Conservation (phyloP, 1,284 basidiomycete genomes). For the Xerocomus amazonicus region DNA sequence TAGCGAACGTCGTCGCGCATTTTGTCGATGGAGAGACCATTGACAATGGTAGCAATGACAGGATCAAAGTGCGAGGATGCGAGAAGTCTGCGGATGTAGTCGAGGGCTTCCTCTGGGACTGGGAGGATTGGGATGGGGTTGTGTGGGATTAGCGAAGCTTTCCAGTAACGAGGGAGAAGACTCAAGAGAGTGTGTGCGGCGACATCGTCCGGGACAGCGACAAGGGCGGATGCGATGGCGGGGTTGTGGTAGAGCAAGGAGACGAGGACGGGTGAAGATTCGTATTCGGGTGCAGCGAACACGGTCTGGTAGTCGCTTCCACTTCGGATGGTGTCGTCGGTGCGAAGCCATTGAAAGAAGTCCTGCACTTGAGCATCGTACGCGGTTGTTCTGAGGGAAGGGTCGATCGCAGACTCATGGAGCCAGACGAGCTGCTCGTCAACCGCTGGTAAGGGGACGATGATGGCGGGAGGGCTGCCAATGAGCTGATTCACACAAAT, state of each 20-base stretch:
- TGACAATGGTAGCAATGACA: slow-evolving; percentile 56
- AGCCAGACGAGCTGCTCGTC: slow-evolving; percentile 56
- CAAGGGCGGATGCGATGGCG: slow-evolving; percentile 16
- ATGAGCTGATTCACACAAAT: slow-evolving; percentile 32
- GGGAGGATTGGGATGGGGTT: slow-evolving; percentile 46
- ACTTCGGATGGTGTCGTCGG: slow-evolving; percentile 13
- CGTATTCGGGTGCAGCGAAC: slow-evolving; percentile 8
- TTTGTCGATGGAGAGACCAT: slow-evolving; percentile 57
- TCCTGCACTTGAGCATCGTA: slow-evolving; percentile 31
- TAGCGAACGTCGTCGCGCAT: slow-evolving; percentile 71
- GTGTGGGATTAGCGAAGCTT: slow-evolving; percentile 48
- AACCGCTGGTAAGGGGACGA: slow-evolving; percentile 26
- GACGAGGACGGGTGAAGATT: background rate
- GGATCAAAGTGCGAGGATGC: slow-evolving; percentile 54
- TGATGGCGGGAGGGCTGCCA: background rate
- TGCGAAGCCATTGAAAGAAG: slow-evolving; percentile 31
- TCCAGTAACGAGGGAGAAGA: slow-evolving; percentile 60
- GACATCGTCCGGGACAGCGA: slow-evolving; percentile 18
- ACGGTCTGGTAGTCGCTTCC: slow-evolving; percentile 21
- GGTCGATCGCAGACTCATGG: slow-evolving; percentile 51
- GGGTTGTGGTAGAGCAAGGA: slow-evolving; percentile 16
- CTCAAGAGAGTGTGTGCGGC: slow-evolving; percentile 36
- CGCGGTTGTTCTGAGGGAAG: slow-evolving; percentile 32
- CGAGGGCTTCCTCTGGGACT: slow-evolving; percentile 49
- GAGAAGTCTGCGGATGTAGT: slow-evolving; percentile 49